Evolutionary conservation across 352 stramenopile genomes (phyloP).

Genomic region (Globisporangium takayamanum): DNA sequence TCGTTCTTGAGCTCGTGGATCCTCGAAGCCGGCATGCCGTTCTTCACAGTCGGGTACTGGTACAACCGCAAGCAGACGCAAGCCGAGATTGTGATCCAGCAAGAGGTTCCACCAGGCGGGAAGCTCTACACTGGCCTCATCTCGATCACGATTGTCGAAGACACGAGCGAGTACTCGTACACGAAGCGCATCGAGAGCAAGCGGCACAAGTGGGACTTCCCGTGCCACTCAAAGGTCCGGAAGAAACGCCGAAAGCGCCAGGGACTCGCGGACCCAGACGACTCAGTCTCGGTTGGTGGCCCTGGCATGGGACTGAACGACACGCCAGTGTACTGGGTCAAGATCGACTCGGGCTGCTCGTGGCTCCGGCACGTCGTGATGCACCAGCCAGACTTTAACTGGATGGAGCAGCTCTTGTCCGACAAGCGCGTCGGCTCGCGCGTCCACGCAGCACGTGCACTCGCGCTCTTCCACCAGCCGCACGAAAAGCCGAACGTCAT

Average conservation of each 20-base stretch:
- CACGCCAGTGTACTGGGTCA: constrained; percentile 83
- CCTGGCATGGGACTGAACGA: constrained; percentile 83
- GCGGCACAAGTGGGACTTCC: constrained; percentile 84
- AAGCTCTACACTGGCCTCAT: constrained; percentile 79
- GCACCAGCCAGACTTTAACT: constrained; percentile 86
- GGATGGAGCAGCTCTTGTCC: constrained; percentile 81
- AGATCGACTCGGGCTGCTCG: constrained; percentile 71
- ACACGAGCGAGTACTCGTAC: constrained; percentile 79
- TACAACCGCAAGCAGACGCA: constrained; percentile 87
- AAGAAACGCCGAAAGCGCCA: constrained; percentile 84
- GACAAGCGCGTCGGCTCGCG: constrained; percentile 80
- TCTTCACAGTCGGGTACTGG: constrained; percentile 85
- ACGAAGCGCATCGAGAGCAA: constrained; percentile 79
- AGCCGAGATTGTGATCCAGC: constrained; percentile 77
- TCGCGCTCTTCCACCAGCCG: constrained; percentile 71
- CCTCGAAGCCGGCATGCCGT: constrained; percentile 73
- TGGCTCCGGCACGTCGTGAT: constrained; percentile 82
- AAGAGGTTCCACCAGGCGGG: constrained; percentile 70
- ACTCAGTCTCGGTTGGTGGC: constrained; percentile 69
- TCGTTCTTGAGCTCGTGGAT: constrained; percentile 81
- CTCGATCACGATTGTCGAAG: constrained; percentile 82
- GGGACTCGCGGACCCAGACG: constrained; percentile 67
- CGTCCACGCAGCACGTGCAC: constrained; percentile 68
- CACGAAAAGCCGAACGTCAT: constrained; percentile 86
- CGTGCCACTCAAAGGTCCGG: constrained; percentile 80